Conservation (phyloP, 176 grass and related monocot genomes). For the Triticum monococcum region DNA sequence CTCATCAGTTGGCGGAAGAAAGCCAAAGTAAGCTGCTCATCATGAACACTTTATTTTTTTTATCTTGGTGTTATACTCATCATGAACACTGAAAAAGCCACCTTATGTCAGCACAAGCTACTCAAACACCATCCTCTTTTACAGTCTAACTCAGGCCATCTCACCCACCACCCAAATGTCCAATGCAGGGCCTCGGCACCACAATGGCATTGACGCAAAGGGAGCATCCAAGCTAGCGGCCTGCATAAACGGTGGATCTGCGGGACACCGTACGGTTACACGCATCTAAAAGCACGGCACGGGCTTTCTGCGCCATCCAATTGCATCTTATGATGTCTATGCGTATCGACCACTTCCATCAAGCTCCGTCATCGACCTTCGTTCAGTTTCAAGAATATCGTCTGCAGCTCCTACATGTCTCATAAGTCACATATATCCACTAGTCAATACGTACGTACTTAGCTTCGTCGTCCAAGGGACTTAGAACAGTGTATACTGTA, state of each 20-base stretch:
- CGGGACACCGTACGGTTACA: no score
- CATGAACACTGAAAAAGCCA: constrained; percentile 17
- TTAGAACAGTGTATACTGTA: constrained; percentile 36
- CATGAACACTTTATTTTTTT: background rate
- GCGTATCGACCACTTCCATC: background rate
- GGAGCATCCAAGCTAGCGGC: background rate
- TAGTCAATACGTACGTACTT: background rate
- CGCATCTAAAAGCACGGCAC: background rate
- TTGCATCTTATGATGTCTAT: background rate
- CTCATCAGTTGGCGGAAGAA: constrained; percentile 49
- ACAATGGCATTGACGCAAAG: constrained; percentile 44
- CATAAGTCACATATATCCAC: constrained; percentile 13
- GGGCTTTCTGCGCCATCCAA: background rate
- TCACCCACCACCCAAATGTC: constrained; percentile 1
- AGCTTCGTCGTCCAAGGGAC: background rate
- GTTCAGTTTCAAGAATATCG: constrained; percentile 1
- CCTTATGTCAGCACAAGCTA: background rate
- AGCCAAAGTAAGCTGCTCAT: constrained; percentile 60
- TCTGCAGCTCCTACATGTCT: constrained; percentile 14
- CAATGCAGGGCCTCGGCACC: constrained; percentile 32
- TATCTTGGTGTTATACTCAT: constrained; percentile 4
- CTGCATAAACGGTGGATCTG: constrained; percentile 5
- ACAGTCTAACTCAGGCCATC: background rate
- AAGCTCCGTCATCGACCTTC: background rate
- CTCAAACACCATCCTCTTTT: background rate